phyloP scores from a whole-genome alignment of 805 yeast species.

The Priceomyces fermenticarens region DNA sequence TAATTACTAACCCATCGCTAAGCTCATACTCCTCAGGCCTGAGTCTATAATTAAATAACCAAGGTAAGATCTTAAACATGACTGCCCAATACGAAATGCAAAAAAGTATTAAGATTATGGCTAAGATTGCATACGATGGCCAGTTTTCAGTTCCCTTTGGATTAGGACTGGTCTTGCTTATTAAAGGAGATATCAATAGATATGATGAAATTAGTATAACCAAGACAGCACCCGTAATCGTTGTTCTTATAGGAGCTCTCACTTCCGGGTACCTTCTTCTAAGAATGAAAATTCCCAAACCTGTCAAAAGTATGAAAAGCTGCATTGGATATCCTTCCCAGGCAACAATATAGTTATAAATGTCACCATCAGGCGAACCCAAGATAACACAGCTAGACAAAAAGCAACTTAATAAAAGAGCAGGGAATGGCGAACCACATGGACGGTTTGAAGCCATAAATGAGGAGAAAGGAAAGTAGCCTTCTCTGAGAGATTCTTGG shows the following conservation, averaged over 20 bases:
- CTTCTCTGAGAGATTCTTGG: slow-evolving; percentile 65
- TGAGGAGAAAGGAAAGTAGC: slow-evolving; percentile 52
- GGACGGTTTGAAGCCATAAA: slow-evolving; percentile 57
- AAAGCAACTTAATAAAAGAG: slow-evolving; percentile 42
- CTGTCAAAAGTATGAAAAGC: slow-evolving; percentile 48
- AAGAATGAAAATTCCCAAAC: slow-evolving; percentile 56
- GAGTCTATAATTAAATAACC: slow-evolving; percentile 43
- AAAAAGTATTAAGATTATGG: slow-evolving; percentile 36
- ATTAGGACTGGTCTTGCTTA: slow-evolving; percentile 33
- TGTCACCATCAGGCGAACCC: slow-evolving; percentile 44
- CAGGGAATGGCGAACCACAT: slow-evolving; percentile 52
- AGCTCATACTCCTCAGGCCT: slow-evolving; percentile 37
- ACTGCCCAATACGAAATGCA: slow-evolving; percentile 57
- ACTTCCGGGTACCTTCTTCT: slow-evolving; percentile 48
- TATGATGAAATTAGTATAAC: slow-evolving; percentile 46
- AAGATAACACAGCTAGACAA: slow-evolving; percentile 40
- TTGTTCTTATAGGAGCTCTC: slow-evolving; percentile 51
- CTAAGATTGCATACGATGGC: slow-evolving; percentile 50
- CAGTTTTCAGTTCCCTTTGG: slow-evolving; percentile 39
- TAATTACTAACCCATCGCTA: slow-evolving; percentile 58
- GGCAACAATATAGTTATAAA: slow-evolving; percentile 50
- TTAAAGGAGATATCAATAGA: slow-evolving; percentile 50
- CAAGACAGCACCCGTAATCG: slow-evolving; percentile 44
- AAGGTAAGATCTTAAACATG: slow-evolving; percentile 49
- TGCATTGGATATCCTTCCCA: slow-evolving; percentile 52